phyloP scores from a whole-genome alignment of 192 early-diverging fungal genomes.

The Coemansia aciculifera region DNA sequence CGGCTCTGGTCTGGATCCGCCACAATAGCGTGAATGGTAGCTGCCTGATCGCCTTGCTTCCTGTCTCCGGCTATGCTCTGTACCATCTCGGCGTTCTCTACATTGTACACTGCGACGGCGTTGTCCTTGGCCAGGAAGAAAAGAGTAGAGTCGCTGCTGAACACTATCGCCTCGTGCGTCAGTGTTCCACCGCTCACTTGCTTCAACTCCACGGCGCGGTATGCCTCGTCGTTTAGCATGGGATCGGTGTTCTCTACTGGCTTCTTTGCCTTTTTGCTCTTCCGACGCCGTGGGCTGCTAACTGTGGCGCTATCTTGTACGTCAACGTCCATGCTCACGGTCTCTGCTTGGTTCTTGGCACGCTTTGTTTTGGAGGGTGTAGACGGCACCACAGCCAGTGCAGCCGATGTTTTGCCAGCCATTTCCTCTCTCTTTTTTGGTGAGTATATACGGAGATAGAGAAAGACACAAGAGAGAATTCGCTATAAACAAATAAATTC shows the following conservation, averaged over 20 bases:
- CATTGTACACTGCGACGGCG: conserved; percentile 48
- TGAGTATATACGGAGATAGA: background rate
- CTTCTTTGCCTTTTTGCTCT: conserved; percentile 5
- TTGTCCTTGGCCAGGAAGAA: conserved; percentile 51
- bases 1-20: conserved; percentile 16
- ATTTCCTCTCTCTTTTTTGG: background rate
- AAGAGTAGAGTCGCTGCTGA: conserved; percentile 49
- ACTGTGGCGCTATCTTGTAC: background rate
- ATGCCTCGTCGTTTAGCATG: conserved; percentile 17
- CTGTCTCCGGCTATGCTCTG: conserved; percentile 36
- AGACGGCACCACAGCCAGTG: background rate
- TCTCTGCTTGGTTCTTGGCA: background rate
- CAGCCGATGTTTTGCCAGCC: background rate
- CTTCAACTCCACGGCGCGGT: conserved; percentile 34
- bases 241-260: background rate
- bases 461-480: background rate
- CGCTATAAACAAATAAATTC: background rate
- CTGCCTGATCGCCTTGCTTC: conserved; percentile 8
- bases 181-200: conserved; percentile 43
- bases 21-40: conserved; percentile 34
- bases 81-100: conserved; percentile 51
- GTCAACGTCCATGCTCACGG: background rate
- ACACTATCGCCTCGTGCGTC: conserved; percentile 38
- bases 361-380: background rate
- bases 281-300: conserved; percentile 3